A percentile compares a stretch with the other conserved stretches of the same genome.
Conservation (phyloP, 441 rosid species). For the Pelargonium australe region DNA sequence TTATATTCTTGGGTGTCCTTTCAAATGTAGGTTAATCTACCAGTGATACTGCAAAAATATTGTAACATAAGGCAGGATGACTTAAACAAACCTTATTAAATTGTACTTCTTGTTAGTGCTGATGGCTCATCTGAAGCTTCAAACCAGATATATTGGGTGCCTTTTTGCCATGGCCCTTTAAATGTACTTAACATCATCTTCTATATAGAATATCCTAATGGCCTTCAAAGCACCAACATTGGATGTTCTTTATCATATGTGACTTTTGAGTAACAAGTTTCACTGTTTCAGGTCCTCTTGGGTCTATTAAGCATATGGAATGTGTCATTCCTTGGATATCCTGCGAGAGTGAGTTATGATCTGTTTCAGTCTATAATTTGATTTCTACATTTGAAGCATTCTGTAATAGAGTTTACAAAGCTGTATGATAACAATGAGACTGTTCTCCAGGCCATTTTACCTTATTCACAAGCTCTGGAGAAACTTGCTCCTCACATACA, state of each 20-base stretch:
- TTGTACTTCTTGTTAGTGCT: neutral
- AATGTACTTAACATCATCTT: neutral
- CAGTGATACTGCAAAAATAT: neutral
- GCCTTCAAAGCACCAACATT: neutral
- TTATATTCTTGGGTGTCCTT: neutral
- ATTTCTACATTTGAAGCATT: slow-evolving; percentile 5
- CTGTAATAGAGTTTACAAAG: slow-evolving; percentile 1
- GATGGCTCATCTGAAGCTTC: neutral
- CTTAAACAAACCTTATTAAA: neutral
- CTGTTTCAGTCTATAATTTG: slow-evolving; percentile 17
- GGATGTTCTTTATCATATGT: slow-evolving; percentile 15
- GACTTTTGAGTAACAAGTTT: slow-evolving; percentile 15
- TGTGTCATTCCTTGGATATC: slow-evolving; percentile 87
- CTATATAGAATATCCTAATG: neutral
- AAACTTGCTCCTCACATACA: slow-evolving; percentile 95
- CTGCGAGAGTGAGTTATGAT: slow-evolving; percentile 64
- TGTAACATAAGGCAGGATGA: neutral
- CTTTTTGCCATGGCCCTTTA: neutral
- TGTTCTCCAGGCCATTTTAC: slow-evolving; percentile 72
- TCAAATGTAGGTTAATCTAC: slow-evolving; percentile 1
- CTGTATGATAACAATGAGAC: neutral
- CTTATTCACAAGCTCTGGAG: slow-evolving; percentile 89
- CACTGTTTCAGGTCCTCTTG: slow-evolving; percentile 58
- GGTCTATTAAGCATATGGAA: slow-evolving; percentile 93
- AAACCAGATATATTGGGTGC: neutral